Base-by-base conservation (phyloP, 1,139 yeast species). In the Lodderomyces beijingensis region DNA sequence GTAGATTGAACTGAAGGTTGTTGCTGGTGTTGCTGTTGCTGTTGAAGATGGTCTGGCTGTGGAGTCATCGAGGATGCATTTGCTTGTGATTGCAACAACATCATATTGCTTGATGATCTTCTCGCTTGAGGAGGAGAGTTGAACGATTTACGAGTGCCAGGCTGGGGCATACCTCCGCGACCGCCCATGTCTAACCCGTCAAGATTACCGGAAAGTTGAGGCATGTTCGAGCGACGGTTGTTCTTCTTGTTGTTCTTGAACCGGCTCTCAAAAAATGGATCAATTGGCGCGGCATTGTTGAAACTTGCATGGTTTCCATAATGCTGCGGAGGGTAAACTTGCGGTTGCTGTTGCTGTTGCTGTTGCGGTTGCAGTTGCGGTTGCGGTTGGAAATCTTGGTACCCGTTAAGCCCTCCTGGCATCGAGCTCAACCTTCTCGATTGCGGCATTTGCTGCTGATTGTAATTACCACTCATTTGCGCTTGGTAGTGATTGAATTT, bases 151-250 rank as follows among this genome's bases (percentile, higher is more conserved):
- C 49, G 41, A 12, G 32, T 27, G 3, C 49, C 49, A 1, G 65
- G 60, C 51, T 52, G 51, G 31, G 73, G 74, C 74, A 67, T 68
- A 9, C 74, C 74, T n/a, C 71, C 74, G 44, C 74, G 57, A 8
- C 73, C 74, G 10, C 74, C 74, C 59, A 65, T 57, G 46, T 68
- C 74, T 20, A 66, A 43, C 3, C 67, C 66, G 21, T 58, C 59
- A 17, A 59, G 43, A 33, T 54, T 58, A 8, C 59, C 63, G 29
- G 49, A 53, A 53, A 59, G 45, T 14, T 67, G 65, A 13, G 70
- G 65, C 43, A 55, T 57, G 10, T 52, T 60, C 0, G 70, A 62
- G 17, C 71, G 56, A 32, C 72, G 59, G 39, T 59, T 59, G 28
- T 34, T 48, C 32, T 56, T 56, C 43, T 59, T 61, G 21, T 51